Conservation (phyloP, 176 grass and related monocot species). For the Aegilops umbellulata region DNA sequence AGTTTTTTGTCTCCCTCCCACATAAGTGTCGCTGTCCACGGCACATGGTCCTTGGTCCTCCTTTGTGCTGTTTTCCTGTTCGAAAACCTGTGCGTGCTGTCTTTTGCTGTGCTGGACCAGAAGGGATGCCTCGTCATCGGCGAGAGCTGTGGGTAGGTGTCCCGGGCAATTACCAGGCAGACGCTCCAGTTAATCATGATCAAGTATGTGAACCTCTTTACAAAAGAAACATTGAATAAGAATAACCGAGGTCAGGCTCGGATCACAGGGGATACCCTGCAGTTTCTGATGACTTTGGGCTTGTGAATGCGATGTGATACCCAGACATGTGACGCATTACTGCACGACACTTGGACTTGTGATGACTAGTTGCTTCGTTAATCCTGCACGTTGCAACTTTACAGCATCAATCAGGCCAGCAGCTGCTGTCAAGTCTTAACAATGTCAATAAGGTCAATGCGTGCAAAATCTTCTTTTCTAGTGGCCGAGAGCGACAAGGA, state of each 20-base stretch:
- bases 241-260: neutral
- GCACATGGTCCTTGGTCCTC: neutral
- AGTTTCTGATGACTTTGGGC: neutral
- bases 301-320: neutral
- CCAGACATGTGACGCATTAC: too few relatives aligned
- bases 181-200: neutral
- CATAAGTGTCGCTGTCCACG: conserved; percentile 18
- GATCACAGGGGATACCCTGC: neutral
- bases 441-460: neutral
- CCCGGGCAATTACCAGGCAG: neutral
- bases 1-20: neutral
- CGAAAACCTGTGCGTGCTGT: neutral
- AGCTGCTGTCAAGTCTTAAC: neutral
- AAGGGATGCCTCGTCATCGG: neutral
- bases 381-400: too few relatives aligned
- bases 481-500: neutral
- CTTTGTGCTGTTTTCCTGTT: conserved; percentile 13
- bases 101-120: neutral
- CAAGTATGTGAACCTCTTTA: neutral
- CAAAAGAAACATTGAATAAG: neutral
- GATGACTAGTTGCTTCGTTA: too few relatives aligned
- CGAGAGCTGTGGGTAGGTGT: conserved; percentile 8
- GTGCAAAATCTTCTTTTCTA: neutral
- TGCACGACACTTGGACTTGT: too few relatives aligned
- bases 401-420: too few relatives aligned